Percentiles rank a stretch among this genome's conserved stretches.
These are phyloP conservation scores for Bodo saltans DNA, from an alignment of 78 protist genomes.

Conservation along the genomic window DNA sequence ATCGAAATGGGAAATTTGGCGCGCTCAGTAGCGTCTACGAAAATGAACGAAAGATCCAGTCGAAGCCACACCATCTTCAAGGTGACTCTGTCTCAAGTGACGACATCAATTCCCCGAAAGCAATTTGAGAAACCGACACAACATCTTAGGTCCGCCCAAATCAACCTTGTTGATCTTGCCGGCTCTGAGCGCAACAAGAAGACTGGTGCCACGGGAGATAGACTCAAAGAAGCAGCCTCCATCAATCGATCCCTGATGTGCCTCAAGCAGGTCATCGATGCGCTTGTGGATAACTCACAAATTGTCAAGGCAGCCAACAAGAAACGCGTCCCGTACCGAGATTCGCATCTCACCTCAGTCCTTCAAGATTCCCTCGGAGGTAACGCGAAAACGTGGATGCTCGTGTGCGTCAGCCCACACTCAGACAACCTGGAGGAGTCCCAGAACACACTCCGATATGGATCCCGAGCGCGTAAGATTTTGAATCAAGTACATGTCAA, in stretches of 20 bases:
- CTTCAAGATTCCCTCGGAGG: conserved; percentile 87
- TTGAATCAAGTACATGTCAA: background rate
- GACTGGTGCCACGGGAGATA: conserved; percentile 55
- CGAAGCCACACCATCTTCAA: conserved; percentile 66
- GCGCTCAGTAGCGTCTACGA: background rate
- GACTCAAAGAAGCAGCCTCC: conserved; percentile 63
- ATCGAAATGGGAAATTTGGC: conserved; percentile 19
- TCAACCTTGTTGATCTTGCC: conserved; percentile 86
- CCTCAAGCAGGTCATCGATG: conserved; percentile 67
- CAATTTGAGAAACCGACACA: background rate
- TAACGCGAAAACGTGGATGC: conserved; percentile 80
- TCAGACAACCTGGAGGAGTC: background rate
- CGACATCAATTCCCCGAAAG: conserved; percentile 19
- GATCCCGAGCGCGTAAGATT: background rate
- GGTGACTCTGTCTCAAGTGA: conserved; percentile 31
- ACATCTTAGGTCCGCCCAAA: conserved; percentile 32
- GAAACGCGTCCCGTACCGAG: conserved; percentile 79
- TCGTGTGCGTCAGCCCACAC: conserved; percentile 29
- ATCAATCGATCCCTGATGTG: conserved; percentile 75
- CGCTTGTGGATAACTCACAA: conserved; percentile 53
- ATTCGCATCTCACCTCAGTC: conserved; percentile 75
- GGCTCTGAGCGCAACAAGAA: conserved; percentile 59
- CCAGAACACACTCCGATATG: background rate
- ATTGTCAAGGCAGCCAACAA: conserved; percentile 25
- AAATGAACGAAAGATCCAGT: conserved; percentile 38